Conservation (phyloP, 805 yeast genomes). For the Barnettozyma vustinii region DNA sequence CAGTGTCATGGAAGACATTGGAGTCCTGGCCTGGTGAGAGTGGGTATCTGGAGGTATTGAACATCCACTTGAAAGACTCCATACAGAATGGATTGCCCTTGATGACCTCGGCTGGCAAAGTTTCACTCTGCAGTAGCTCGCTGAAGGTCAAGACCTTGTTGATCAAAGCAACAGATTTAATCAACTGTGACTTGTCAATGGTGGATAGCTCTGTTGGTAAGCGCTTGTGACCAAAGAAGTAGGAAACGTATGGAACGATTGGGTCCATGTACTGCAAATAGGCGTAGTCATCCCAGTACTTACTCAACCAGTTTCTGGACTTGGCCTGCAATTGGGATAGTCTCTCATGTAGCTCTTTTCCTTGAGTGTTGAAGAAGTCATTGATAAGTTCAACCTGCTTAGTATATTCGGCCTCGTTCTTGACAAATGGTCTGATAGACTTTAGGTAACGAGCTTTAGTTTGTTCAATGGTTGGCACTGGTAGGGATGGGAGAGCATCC, state of each 20-base stretch:
- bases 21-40: slow-evolving; percentile 51
- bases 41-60: slow-evolving; percentile 86
- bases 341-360: slow-evolving; percentile 63
- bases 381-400: slow-evolving; percentile 53
- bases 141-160: slow-evolving; percentile 64
- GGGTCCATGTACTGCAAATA: slow-evolving; percentile 90
- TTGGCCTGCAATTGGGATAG: slow-evolving; percentile 41
- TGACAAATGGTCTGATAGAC: slow-evolving; percentile 64
- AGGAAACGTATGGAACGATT: slow-evolving; percentile 89
- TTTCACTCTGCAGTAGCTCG: slow-evolving; percentile 59
- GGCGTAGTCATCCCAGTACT: slow-evolving; percentile 92
- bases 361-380: slow-evolving; percentile 64
- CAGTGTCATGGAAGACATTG: slow-evolving; percentile 44
- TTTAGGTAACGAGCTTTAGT: slow-evolving; percentile 66
- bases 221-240: slow-evolving; percentile 82
- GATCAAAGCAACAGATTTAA: slow-evolving; percentile 72
- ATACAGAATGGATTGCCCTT: slow-evolving; percentile 85
- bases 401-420: slow-evolving; percentile 44
- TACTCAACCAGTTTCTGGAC: slow-evolving; percentile 79
- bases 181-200: slow-evolving; percentile 57
- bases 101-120: slow-evolving; percentile 73
- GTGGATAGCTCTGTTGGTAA: slow-evolving; percentile 32
- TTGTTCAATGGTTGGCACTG: slow-evolving; percentile 75
- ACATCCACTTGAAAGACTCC: slow-evolving; percentile 89
- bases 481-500: slow-evolving; percentile 69